Evolutionary conservation across 441 rosid species (phyloP).

Genomic region (Pelargonium hybrid): DNA sequence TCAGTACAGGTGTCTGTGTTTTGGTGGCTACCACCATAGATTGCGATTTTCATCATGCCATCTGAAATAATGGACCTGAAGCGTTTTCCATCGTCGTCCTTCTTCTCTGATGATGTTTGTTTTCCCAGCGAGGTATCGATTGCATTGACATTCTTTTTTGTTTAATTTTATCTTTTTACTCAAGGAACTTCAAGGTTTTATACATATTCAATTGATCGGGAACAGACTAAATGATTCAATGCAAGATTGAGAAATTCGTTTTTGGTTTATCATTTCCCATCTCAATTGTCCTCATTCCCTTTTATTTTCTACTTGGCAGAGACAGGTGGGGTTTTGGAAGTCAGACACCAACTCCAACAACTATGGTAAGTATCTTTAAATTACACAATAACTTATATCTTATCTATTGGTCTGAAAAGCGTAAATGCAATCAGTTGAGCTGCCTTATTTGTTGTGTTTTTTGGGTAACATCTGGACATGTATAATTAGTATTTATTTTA

Average conservation of each 20-base stretch:
- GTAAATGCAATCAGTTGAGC: not conserved
- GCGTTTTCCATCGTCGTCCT: slow-evolving; percentile 30
- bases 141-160: not conserved
- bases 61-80: slow-evolving; percentile 31
- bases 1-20: not conserved
- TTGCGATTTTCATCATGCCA: slow-evolving; percentile 27
- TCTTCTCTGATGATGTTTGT: slow-evolving; percentile 27
- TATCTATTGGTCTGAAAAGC: too few species aligned
- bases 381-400: too few species aligned
- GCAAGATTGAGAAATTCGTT: not conserved
- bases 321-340: slow-evolving; percentile 43
- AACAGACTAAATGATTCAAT: not conserved
- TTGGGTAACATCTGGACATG: not conserved
- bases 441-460: not conserved
- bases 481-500: not conserved
- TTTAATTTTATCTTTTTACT: not conserved
- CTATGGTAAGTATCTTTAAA: slow-evolving; percentile 30
- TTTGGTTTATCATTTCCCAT: not conserved
- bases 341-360: slow-evolving; percentile 28
- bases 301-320: slow-evolving; percentile 24
- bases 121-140: slow-evolving; percentile 35
- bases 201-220: not conserved
- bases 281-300: not conserved
- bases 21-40: not conserved
- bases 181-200: not conserved